Percentiles rank a stretch among this genome's conserved stretches.
These are phyloP conservation scores for Pneumocystis murina DNA, from an alignment of 1,139 yeast species.

Conservation along the genomic window DNA sequence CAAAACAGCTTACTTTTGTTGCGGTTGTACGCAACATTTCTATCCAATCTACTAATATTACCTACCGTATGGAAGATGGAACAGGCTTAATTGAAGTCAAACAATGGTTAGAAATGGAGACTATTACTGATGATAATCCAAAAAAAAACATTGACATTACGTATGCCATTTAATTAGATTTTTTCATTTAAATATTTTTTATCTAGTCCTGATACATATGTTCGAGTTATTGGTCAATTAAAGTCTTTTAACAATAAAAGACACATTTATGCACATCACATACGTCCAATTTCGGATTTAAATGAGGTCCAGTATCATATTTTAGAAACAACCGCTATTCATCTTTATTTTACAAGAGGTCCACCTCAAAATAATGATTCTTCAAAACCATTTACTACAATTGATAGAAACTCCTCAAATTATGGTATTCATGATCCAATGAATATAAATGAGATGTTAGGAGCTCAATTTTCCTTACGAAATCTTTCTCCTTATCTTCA, in stretches of 20 bases:
- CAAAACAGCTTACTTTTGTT: conserved; percentile 35
- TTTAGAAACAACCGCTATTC: conserved; percentile 53
- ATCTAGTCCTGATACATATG: conserved; percentile 37
- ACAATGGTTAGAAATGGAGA: conserved; percentile 15
- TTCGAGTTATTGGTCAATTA: conserved; percentile 55
- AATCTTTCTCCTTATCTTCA: conserved; percentile 13
- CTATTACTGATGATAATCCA: not conserved
- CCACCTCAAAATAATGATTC: not conserved
- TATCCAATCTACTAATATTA: conserved; percentile 25
- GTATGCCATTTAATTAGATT: not conserved
- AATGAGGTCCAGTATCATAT: conserved; percentile 68
- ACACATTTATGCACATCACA: conserved; percentile 47
- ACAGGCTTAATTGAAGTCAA: conserved; percentile 64
- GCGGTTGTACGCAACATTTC: conserved; percentile 43
- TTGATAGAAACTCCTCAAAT: not conserved
- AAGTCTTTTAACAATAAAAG: conserved; percentile 57
- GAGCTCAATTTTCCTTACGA: conserved; percentile 5
- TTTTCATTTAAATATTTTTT: conserved; percentile 12
- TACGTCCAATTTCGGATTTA: conserved; percentile 48
- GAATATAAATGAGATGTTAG: not conserved
- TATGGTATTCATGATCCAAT: conserved; percentile 1
- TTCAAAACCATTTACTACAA: not conserved
- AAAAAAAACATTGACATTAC: conserved; percentile 2
- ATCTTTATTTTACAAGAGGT: conserved; percentile 23
- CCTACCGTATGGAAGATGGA: conserved; percentile 64